A percentile compares a stretch with the other conserved stretches of the same genome.
These are phyloP conservation scores for Mucor irregularis DNA, from an alignment of 371 early-diverging fungal genomes.

Conservation along the genomic window DNA sequence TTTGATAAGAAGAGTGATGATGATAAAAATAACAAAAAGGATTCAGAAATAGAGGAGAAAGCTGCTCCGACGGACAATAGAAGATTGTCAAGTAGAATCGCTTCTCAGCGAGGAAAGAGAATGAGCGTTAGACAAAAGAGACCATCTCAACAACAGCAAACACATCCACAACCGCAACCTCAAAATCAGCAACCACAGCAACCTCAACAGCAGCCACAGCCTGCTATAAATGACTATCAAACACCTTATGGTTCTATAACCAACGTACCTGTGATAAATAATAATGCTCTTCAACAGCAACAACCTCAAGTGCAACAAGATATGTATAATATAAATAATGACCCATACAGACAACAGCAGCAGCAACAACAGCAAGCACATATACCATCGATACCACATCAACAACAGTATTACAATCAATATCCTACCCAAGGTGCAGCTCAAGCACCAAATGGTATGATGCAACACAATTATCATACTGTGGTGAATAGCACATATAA, in stretches of 20 bases:
- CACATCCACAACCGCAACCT: not conserved
- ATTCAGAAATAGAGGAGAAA: not conserved
- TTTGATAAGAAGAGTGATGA: constrained; percentile 3
- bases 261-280: too few species aligned
- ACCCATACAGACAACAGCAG: not conserved
- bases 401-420: constrained; percentile 7
- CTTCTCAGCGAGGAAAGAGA: too few species aligned
- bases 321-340: not conserved
- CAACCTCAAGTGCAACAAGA: constrained; percentile 3
- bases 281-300: not conserved
- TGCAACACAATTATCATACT: not conserved
- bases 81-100: too few species aligned
- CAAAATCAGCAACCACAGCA: constrained; percentile 19
- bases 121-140: too few species aligned
- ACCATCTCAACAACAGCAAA: constrained; percentile 2
- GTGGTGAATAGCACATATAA: not conserved
- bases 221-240: too few species aligned
- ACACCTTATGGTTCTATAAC: too few species aligned
- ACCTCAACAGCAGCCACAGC: not conserved
- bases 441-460: not conserved
- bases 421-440: not conserved
- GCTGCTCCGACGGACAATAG: too few species aligned
- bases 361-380: not conserved
- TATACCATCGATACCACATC: too few species aligned
- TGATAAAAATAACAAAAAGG: not conserved